These are phyloP conservation scores for Actinomucor elegans DNA, from an alignment of 371 early-diverging fungal species.

Conservation along the genomic window DNA sequence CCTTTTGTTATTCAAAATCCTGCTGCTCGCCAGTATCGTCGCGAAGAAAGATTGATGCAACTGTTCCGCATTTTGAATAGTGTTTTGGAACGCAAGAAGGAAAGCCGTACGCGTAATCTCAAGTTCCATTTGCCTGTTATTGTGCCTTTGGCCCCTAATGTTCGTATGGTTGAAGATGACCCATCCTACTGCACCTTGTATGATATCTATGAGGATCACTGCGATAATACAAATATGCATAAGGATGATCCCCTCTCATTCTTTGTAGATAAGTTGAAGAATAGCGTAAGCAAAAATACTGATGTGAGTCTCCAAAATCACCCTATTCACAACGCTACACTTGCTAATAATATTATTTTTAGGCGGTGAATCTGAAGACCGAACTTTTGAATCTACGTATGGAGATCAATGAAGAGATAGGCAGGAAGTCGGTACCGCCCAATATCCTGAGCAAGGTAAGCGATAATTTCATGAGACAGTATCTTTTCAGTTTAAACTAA, in stretches of 20 bases:
- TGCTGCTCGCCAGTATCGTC: constrained; percentile 77
- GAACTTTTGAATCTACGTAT: constrained; percentile 75
- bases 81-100: constrained; percentile 75
- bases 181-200: constrained; percentile 80
- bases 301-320: constrained; percentile 24
- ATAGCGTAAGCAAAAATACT: constrained; percentile 42
- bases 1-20: constrained; percentile 93
- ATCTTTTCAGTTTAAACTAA: neutral
- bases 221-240: constrained; percentile 60
- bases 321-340: neutral
- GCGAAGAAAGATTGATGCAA: constrained; percentile 94
- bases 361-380: constrained; percentile 49
- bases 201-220: constrained; percentile 86
- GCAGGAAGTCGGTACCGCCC: constrained; percentile 75
- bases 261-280: constrained; percentile 65
- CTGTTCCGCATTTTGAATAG: constrained; percentile 88
- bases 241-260: constrained; percentile 82
- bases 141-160: constrained; percentile 88
- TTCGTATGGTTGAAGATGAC: constrained; percentile 91
- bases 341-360: neutral
- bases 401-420: constrained; percentile 81
- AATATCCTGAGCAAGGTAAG: constrained; percentile 73
- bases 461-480: neutral
- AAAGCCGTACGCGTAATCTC: constrained; percentile 77
- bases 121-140: constrained; percentile 88